These are phyloP conservation scores for Tylopilus balloui DNA, from an alignment of 768 basidiomycete genomes.

Conservation along the genomic window DNA sequence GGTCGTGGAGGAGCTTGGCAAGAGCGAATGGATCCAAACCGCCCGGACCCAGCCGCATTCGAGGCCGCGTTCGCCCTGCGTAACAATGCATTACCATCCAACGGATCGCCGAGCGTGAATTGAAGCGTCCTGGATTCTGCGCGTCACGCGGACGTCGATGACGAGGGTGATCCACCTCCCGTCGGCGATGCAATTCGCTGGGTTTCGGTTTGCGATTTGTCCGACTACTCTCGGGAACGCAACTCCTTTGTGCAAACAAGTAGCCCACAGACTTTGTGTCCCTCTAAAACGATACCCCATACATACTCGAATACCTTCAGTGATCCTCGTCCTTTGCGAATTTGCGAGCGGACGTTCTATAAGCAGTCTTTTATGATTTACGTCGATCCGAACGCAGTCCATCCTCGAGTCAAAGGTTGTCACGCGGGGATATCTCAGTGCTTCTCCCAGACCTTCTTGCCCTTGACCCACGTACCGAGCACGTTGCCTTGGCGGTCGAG, in stretches of 20 bases:
- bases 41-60: neutral
- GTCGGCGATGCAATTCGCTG: neutral
- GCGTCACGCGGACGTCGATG: neutral
- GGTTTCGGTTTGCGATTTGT: neutral
- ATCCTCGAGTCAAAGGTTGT: neutral
- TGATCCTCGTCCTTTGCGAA: neutral
- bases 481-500: slow-evolving; percentile 65
- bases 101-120: neutral
- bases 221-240: no score
- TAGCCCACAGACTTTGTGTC: neutral
- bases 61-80: neutral
- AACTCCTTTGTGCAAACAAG: neutral
- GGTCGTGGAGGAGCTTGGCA: neutral
- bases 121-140: neutral
- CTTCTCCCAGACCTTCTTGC: slow-evolving; percentile 64
- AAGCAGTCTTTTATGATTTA: neutral
- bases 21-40: neutral
- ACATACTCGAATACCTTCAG: neutral
- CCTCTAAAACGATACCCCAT: no score
- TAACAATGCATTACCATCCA: neutral
- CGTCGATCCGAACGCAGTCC: neutral
- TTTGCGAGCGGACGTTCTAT: neutral
- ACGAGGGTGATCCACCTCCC: neutral
- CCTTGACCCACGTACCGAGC: slow-evolving; percentile 72
- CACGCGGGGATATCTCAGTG: slow-evolving; percentile 11